These are phyloP conservation scores for Vigna angularis DNA, from an alignment of 306 rosid species.

Conservation along the genomic window DNA sequence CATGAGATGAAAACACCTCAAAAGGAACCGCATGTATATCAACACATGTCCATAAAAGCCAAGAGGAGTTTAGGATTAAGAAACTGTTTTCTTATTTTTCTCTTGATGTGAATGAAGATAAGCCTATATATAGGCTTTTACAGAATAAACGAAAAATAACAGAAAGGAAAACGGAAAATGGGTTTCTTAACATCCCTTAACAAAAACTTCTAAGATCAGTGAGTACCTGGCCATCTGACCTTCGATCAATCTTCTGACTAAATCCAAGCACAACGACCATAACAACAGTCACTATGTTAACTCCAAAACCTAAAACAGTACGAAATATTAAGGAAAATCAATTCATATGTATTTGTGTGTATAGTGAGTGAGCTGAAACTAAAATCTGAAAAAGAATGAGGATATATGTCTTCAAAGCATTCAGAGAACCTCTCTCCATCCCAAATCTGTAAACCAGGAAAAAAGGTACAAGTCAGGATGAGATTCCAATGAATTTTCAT, in stretches of 20 bases:
- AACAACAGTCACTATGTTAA: constrained; percentile 65
- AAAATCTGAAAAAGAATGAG: constrained; percentile 47
- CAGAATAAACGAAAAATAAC: too few relatives aligned
- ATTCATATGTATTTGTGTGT: not conserved
- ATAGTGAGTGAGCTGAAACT: constrained; percentile 26
- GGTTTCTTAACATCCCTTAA: not conserved
- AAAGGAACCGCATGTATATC: too few relatives aligned
- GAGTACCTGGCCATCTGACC: constrained; percentile 52
- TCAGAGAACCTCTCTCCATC: constrained; percentile 65
- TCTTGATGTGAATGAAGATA: too few relatives aligned
- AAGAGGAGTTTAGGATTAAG: too few relatives aligned
- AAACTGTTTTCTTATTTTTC: too few relatives aligned
- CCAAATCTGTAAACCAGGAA: constrained; percentile 76
- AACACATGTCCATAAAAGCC: too few relatives aligned
- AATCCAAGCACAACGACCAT: constrained; percentile 61
- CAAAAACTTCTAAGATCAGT: constrained; percentile 19
- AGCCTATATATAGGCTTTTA: too few relatives aligned
- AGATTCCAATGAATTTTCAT: constrained; percentile 23
- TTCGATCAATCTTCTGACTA: constrained; percentile 44
- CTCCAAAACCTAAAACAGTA: constrained; percentile 77
- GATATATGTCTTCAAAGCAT: constrained; percentile 87
- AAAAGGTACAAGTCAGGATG: not conserved
- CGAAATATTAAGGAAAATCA: constrained; percentile 61
- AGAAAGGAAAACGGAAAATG: too few relatives aligned
- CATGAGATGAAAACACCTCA: too few relatives aligned